These are phyloP conservation scores for Plasmodium billcollinsi DNA, from an alignment of 169 alveolate species.

Conservation along the genomic window DNA sequence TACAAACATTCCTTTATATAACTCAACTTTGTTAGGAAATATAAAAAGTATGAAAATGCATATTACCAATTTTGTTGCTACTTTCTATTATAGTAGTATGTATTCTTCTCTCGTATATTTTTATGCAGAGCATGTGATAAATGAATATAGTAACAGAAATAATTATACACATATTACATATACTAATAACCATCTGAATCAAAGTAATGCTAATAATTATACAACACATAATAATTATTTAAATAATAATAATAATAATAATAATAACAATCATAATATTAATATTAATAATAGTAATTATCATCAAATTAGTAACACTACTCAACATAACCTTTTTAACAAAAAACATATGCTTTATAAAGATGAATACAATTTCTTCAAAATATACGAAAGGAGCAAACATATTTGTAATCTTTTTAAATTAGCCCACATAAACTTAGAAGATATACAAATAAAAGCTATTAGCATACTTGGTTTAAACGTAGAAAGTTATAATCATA, in stretches of 20 bases:
- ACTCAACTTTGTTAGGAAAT: neutral
- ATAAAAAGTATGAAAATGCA: neutral
- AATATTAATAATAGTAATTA: neutral
- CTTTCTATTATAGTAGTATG: slow-evolving; percentile 19
- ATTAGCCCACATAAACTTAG: neutral
- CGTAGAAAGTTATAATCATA: slow-evolving; percentile 34
- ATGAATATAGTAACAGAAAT: slow-evolving; percentile 27
- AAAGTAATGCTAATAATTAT: too few species aligned
- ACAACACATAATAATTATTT: too few species aligned
- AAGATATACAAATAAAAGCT: slow-evolving; percentile 44
- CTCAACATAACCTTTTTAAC: neutral
- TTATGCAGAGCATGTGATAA: slow-evolving; percentile 48
- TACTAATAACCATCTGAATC: too few species aligned
- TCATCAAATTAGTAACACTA: too few species aligned
- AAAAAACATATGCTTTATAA: neutral
- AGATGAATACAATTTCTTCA: slow-evolving; percentile 39
- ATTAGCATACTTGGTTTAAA: slow-evolving; percentile 37
- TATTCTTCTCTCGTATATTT: slow-evolving; percentile 20
- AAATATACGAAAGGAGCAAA: slow-evolving; percentile 33
- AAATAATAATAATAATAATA: too few species aligned
- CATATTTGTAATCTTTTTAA: slow-evolving; percentile 11
- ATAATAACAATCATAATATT: too few species aligned
- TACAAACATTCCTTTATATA: too few species aligned
- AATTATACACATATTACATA: too few species aligned
- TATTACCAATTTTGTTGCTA: slow-evolving; percentile 2